Evolutionary conservation across 129 eudicot genomes (phyloP).

Genomic region (Flaveria bidentis): DNA sequence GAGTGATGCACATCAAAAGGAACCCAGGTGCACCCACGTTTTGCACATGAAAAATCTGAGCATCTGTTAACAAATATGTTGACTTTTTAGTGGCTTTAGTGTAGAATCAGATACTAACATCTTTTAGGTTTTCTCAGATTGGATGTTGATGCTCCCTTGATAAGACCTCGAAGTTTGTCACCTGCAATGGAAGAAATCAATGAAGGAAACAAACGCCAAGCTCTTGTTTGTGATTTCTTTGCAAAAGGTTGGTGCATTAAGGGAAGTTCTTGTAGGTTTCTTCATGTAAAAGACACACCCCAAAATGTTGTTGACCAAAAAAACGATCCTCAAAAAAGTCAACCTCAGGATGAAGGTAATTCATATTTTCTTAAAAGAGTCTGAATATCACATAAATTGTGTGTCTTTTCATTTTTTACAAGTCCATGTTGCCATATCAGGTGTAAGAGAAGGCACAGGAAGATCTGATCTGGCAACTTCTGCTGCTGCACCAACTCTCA

Average conservation of each 20-base stretch:
- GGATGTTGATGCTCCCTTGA: conserved; percentile 42
- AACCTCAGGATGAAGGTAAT: conserved; percentile 52
- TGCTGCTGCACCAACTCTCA: conserved; percentile 23
- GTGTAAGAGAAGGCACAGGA: conserved; percentile 32
- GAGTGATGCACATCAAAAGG: conserved; percentile 38
- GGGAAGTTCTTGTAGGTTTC: conserved; percentile 87
- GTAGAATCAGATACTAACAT: conserved; percentile 41
- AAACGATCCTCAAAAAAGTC: conserved; percentile 40
- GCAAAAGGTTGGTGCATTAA: conserved; percentile 98
- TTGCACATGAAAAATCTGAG: conserved; percentile 3
- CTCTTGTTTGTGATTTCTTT: conserved; percentile 63
- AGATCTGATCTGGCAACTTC: conserved; percentile 29
- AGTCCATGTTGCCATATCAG: conserved; percentile 40
- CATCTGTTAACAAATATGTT: conserved; percentile 11
- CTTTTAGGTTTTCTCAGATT: conserved; percentile 58
- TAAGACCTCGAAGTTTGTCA: conserved; percentile 59
- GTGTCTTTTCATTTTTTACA: conserved; percentile 18
- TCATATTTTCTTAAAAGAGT: conserved; percentile 24
- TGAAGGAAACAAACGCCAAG: conserved; percentile 58
- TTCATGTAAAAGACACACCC: conserved; percentile 50
- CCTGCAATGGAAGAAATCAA: conserved; percentile 50
- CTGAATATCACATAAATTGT: background rate
- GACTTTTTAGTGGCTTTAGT: conserved; percentile 25
- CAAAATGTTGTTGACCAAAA: conserved; percentile 29
- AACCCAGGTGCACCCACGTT: conserved; percentile 46